Base-by-base conservation (phyloP, 495 filamentous ascomycete species). In the Neurospora hispaniola region DNA sequence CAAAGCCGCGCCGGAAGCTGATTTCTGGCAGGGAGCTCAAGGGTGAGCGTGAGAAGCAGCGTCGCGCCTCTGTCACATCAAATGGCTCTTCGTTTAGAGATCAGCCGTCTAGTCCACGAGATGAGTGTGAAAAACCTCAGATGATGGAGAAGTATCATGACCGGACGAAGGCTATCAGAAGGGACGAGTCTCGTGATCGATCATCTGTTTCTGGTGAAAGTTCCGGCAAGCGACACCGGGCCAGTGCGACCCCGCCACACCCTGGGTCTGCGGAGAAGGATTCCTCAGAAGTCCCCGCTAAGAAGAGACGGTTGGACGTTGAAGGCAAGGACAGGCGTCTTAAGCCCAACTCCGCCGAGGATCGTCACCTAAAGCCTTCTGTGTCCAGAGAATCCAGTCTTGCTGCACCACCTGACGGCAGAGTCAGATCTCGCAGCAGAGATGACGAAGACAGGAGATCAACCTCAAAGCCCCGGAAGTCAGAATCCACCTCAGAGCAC, bases 161-260 rank as follows among this genome's bases (percentile, higher is more conserved):
- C 70, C 80, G 85, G 59, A 83, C 85, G 23, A 85, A 85, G 74
- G 81, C 84, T 40, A 77, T 87, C 27, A 88, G 84, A 72, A 80
- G 86, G 43, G 87, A 89, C 75, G 86, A 88, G 74, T 89, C 86
- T 35, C 86, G 83, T 48, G 86, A 89, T 76, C 80, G 86, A 43
- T 75, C 87, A 42, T 82, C 82, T 69, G 80, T 76, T 74, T 82
- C 78, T 20, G 84, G 83, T 18, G 87, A 89, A 71, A 75, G 76
- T 69, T 80, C 85, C 62, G 81, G 88, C 69, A 94, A 93, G 76
- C 87, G 92, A 59, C 86, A 88, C 74, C 88, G 91, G 46, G 83
- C 84, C 70, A 93, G 91, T 76, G 86, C 84, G 16, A 92, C 90
- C 5, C 91, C 92, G 3, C 89, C 91, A 68, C 84, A 88, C 72